Evolutionary conservation across 305 asterid genomes (phyloP).

Genomic region (Solanum hybrid): DNA sequence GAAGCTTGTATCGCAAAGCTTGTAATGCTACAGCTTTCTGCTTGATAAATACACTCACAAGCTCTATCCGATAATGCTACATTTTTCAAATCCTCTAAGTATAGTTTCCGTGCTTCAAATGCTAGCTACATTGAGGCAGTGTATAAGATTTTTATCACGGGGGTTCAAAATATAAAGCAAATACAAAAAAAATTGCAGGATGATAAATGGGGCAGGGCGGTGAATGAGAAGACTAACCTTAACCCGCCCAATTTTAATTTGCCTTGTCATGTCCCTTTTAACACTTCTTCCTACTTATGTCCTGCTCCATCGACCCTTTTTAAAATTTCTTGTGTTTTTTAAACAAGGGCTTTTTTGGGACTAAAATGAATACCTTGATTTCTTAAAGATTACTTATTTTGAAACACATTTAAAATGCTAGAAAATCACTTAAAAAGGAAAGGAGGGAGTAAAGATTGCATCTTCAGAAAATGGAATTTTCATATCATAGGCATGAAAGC

Average conservation of each 20-base stretch:
- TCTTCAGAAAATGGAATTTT: background rate
- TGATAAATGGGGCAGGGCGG: background rate
- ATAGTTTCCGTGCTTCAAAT: background rate
- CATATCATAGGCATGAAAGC: background rate
- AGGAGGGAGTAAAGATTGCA: background rate
- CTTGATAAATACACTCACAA: background rate
- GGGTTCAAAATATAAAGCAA: background rate
- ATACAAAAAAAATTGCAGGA: background rate
- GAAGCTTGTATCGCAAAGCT: background rate
- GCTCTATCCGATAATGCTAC: background rate
- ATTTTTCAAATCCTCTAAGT: background rate
- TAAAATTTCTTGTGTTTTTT: background rate
- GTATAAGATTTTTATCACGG: background rate
- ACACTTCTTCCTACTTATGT: background rate
- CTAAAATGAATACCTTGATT: background rate
- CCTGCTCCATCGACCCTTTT: background rate
- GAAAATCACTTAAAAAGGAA: background rate
- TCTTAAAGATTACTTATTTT: background rate
- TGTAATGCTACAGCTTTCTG: background rate
- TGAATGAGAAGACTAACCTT: background rate
- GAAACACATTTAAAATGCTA: background rate
- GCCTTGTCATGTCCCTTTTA: background rate
- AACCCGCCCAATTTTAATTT: background rate
- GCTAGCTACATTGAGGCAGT: background rate
- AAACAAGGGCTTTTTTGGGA: background rate